A percentile compares a stretch with the other conserved stretches of the same genome.
These are phyloP conservation scores for Amanita molliuscula DNA, from an alignment of 768 basidiomycete species.

Conservation along the genomic window DNA sequence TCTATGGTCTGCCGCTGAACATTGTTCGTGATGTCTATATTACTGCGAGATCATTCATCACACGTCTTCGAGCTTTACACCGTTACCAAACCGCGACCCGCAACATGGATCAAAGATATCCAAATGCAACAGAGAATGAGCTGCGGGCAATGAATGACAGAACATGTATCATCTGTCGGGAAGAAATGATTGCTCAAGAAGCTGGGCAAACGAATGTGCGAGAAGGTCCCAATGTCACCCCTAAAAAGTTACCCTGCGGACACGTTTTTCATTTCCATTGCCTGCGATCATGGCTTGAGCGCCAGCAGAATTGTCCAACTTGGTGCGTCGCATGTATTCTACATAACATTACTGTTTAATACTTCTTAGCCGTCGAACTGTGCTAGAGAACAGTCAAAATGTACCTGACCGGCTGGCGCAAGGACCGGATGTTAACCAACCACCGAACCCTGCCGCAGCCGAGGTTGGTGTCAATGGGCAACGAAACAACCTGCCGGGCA, in stretches of 20 bases:
- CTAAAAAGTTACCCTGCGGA: constrained; percentile 93
- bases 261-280: constrained; percentile 99
- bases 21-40: constrained; percentile 96
- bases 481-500: constrained; percentile 31
- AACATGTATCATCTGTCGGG: constrained; percentile 97
- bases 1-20: constrained; percentile 92
- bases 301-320: constrained; percentile 98
- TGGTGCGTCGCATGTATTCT: constrained; percentile 48
- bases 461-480: constrained; percentile 26
- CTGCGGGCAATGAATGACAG: constrained; percentile 72
- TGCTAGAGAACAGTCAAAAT: constrained; percentile 42
- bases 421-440: constrained; percentile 14
- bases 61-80: constrained; percentile 76
- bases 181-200: constrained; percentile 67
- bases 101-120: constrained; percentile 95
- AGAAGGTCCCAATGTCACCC: constrained; percentile 87
- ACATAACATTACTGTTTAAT: constrained; percentile 1
- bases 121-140: constrained; percentile 84
- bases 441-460: constrained; percentile 12
- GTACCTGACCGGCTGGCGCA: constrained; percentile 20
- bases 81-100: constrained; percentile 90
- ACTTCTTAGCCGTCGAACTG: constrained; percentile 57
- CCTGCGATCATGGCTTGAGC: constrained; percentile 92
- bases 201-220: constrained; percentile 18
- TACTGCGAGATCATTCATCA: constrained; percentile 86